Base-by-base conservation (phyloP, 1,139 yeast species). In the Geotrichum aggregatum region DNA sequence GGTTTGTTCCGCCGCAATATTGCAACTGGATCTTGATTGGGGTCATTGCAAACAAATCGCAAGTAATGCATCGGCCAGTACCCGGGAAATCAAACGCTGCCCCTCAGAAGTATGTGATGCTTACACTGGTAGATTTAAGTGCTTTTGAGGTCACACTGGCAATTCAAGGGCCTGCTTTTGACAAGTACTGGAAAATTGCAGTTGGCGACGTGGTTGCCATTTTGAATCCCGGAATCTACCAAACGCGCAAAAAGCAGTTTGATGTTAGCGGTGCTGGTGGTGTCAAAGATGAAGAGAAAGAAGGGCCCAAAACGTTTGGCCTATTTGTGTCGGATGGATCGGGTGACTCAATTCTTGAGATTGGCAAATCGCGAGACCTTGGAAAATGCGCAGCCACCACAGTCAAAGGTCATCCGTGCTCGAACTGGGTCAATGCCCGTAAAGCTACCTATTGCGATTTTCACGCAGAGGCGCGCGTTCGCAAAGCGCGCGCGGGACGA, bases 1-100 rank as follows among this genome's bases (percentile, higher is more conserved):
- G 77, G 28, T 89, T 77, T 62, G 66, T 69, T 4, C 85, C 85
- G 49, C 96, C 96, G 0, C 69, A 72, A 33, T 83, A 82, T 60
- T 69, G 83, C 13, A 89, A 91, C 63, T 89, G 87, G 84, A 82
- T 84, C 21, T 76, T 84, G 8, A 64, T 83, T 22, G 97, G 95
- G 1, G 75, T 86, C 7, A 72, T 91, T 0, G 72, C 81, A 4
- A 64, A 67, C 33, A 89, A 88, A 63, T 71, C 81, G 3, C 78
- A 75, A 5, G 75, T 84, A 1, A 75, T 73, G 56, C 44, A 39
- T 13, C 39, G 31, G 7, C 35, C 47, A 6, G 7, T 42, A 2
- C 19, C 28, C 4, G 33, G 13, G n/a, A 34, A 21, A 11, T 21
- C 3, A 18, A 18, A 16, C 8, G 35, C 16, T n/a, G 52, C 30